Evolutionary conservation across 495 filamentous ascomycete species (phyloP).

Genomic region (Aspergillus campestris): DNA sequence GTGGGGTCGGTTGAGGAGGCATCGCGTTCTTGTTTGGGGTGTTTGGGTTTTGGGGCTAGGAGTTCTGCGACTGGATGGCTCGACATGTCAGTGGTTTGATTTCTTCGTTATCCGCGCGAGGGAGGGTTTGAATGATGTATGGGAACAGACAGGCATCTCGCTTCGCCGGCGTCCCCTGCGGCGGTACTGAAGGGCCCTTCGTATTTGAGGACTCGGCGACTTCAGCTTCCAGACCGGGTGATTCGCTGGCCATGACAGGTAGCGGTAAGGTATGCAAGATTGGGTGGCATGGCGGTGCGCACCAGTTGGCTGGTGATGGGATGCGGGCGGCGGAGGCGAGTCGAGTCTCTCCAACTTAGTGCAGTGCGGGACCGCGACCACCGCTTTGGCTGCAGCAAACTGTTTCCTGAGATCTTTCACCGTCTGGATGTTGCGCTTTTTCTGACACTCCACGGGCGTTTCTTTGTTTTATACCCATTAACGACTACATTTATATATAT

Average conservation of each 20-base stretch:
- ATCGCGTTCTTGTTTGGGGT: constrained; percentile 23
- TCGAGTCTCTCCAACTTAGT: constrained; percentile 8
- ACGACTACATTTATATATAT: neutral
- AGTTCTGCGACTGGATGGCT: constrained; percentile 52
- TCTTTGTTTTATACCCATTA: neutral
- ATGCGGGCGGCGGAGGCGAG: neutral
- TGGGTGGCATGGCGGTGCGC: no score
- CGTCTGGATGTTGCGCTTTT: neutral
- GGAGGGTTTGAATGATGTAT: neutral
- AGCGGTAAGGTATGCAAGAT: no score
- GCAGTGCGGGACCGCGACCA: constrained; percentile 26
- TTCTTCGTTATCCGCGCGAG: neutral
- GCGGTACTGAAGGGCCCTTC: neutral
- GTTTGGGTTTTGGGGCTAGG: constrained; percentile 53
- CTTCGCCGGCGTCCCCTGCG: constrained; percentile 21
- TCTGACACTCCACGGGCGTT: constrained; percentile 18
- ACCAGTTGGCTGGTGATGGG: neutral
- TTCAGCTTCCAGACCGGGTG: constrained; percentile 1
- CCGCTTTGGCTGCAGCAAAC: no score
- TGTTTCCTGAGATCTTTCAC: constrained; percentile 1
- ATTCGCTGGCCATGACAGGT: neutral
- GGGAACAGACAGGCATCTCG: constrained; percentile 33
- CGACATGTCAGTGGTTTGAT: neutral
- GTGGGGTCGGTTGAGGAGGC: constrained; percentile 1
- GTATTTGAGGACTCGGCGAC: neutral